Evolutionary conservation across 257 asterid species (phyloP).

Genomic region (Scutellaria baicalensis): DNA sequence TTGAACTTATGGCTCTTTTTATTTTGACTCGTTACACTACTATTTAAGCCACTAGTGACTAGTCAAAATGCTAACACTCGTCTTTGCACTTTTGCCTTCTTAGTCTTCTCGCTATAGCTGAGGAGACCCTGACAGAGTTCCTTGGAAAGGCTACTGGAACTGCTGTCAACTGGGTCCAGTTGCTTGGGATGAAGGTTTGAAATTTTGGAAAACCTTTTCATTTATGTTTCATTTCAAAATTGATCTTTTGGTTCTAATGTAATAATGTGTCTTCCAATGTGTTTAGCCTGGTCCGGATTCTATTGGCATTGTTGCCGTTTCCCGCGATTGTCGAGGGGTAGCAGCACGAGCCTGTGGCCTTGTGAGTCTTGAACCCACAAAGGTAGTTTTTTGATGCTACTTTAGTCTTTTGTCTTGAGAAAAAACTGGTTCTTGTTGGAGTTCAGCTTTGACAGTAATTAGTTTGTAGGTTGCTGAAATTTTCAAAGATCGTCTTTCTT

Average conservation of each 20-base stretch:
- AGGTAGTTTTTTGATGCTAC: conserved; percentile 35
- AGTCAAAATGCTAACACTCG: neutral
- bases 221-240: neutral
- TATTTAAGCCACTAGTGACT: neutral
- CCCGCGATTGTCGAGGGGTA: conserved; percentile 90
- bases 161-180: conserved; percentile 92
- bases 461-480: conserved; percentile 64
- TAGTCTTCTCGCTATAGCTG: conserved; percentile 79
- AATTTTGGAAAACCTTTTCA: neutral
- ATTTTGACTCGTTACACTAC: neutral
- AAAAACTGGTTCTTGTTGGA: neutral
- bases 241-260: neutral
- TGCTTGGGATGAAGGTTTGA: conserved; percentile 88
- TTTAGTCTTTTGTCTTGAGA: neutral
- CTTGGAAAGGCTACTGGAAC: conserved; percentile 95
- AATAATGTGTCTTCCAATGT: neutral
- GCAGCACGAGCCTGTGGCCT: conserved; percentile 99
- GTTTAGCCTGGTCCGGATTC: conserved; percentile 99
- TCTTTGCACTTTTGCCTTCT: neutral
- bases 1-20: neutral
- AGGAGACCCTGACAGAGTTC: conserved; percentile 90
- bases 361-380: conserved; percentile 94
- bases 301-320: conserved; percentile 91
- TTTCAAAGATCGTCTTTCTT: conserved; percentile 76
- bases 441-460: neutral